Conservation (phyloP, 331 rosid species). For the Prunus yedoensis region DNA sequence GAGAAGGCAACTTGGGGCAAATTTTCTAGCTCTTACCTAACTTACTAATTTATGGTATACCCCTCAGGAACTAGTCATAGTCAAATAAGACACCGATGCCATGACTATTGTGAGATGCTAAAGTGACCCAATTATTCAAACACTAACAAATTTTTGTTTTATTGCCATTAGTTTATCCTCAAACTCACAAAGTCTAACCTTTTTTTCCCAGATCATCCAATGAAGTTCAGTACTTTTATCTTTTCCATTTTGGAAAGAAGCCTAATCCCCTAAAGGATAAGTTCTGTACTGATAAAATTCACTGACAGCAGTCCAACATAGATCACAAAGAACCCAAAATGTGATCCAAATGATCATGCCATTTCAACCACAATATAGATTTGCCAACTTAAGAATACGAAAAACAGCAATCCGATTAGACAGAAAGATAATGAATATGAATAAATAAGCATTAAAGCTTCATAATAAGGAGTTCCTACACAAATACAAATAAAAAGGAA, state of each 20-base stretch:
- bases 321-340: neutral
- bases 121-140: neutral
- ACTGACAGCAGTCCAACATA: neutral
- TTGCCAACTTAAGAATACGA: slow-evolving; percentile 1
- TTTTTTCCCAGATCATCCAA: neutral
- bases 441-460: slow-evolving; percentile 26
- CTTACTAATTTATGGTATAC: neutral
- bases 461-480: slow-evolving; percentile 28
- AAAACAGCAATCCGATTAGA: neutral
- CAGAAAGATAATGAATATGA: slow-evolving; percentile 17
- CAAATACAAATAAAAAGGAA: slow-evolving; percentile 5
- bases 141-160: neutral
- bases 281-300: neutral
- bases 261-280: neutral
- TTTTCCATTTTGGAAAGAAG: neutral
- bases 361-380: neutral
- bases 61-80: neutral
- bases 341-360: neutral
- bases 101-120: neutral
- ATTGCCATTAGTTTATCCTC: neutral
- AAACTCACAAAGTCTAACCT: neutral
- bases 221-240: neutral
- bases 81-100: neutral
- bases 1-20: neutral
- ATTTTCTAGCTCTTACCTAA: slow-evolving; percentile 1